Evolutionary conservation across 495 filamentous ascomycete species (phyloP).

Genomic region (Trichoderma virens): DNA sequence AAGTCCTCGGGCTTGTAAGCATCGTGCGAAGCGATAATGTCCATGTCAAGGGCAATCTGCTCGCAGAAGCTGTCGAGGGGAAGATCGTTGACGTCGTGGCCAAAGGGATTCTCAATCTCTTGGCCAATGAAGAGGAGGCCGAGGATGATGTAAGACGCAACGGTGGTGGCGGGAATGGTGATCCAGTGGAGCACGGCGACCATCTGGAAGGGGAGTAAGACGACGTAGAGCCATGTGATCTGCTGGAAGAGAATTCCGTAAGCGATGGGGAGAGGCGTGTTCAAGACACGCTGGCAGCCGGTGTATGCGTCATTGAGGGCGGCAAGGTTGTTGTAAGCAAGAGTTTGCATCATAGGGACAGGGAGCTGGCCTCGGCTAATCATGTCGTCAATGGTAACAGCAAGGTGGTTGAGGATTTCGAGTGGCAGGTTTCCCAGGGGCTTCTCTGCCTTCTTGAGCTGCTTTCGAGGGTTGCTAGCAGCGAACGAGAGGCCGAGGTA

Average conservation of each 20-base stretch:
- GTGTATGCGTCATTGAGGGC: conserved; percentile 65
- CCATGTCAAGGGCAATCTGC: conserved; percentile 63
- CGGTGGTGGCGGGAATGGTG: conserved; percentile 77
- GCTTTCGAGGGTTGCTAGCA: conserved; percentile 64
- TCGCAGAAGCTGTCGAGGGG: conserved; percentile 71
- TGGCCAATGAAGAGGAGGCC: conserved; percentile 79
- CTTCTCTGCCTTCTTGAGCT: conserved; percentile 55
- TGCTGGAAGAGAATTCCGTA: conserved; percentile 82
- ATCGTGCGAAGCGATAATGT: conserved; percentile 56
- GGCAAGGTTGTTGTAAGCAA: conserved; percentile 43
- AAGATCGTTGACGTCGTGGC: conserved; percentile 79
- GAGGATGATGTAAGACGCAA: conserved; percentile 78
- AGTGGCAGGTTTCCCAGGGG: conserved; percentile 68
- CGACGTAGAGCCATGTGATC: conserved; percentile 81
- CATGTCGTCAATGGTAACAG: conserved; percentile 53
- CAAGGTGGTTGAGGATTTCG: conserved; percentile 68
- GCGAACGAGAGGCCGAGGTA: conserved; percentile 65
- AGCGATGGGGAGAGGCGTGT: conserved; percentile 75
- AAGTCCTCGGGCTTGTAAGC: conserved; percentile 51
- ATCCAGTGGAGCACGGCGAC: conserved; percentile 55
- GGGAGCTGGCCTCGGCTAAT: conserved; percentile 47
- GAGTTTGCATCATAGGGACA: conserved; percentile 40
- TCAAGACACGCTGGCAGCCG: conserved; percentile 72
- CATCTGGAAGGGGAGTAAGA: conserved; percentile 80
- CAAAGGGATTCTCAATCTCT: conserved; percentile 88